These are phyloP conservation scores for Ophiocordyceps camponoti-saundersi DNA, from an alignment of 2,329 filamentous ascomycete genomes.

Conservation along the genomic window DNA sequence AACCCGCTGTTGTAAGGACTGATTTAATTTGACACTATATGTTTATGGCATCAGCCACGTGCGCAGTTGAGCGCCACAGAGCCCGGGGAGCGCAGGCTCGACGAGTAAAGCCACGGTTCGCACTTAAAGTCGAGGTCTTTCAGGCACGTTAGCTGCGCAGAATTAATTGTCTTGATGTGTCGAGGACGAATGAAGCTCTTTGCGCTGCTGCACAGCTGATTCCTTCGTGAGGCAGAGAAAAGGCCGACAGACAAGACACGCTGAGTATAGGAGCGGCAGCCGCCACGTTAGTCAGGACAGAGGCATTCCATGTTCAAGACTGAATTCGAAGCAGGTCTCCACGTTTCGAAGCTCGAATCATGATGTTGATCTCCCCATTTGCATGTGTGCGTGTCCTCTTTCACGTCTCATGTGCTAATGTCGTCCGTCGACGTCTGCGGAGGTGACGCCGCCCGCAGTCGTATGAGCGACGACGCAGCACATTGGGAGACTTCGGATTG, in stretches of 20 bases:
- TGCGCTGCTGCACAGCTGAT: background rate
- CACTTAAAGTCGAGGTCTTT: background rate
- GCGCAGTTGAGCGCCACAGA: background rate
- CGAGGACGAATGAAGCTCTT: background rate
- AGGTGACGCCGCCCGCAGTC: no score
- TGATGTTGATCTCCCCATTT: no score
- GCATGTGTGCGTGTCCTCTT: no score
- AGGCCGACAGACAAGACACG: background rate
- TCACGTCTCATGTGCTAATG: no score
- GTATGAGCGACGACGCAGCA: no score
- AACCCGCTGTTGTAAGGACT: background rate
- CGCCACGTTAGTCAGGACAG: no score
- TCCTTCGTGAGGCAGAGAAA: background rate
- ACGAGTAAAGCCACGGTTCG: background rate
- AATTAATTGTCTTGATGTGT: background rate
- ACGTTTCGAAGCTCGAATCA: no score
- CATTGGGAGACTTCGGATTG: no score
- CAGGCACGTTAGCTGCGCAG: background rate
- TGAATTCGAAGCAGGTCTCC: no score
- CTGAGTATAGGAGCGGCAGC: no score
- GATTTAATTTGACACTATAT: background rate
- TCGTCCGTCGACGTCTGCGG: no score
- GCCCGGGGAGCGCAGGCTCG: background rate
- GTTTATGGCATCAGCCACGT: background rate
- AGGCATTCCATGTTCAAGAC: no score